phyloP scores from a whole-genome alignment of 208 protist genomes.

The Acanthamoeba sp. region DNA sequence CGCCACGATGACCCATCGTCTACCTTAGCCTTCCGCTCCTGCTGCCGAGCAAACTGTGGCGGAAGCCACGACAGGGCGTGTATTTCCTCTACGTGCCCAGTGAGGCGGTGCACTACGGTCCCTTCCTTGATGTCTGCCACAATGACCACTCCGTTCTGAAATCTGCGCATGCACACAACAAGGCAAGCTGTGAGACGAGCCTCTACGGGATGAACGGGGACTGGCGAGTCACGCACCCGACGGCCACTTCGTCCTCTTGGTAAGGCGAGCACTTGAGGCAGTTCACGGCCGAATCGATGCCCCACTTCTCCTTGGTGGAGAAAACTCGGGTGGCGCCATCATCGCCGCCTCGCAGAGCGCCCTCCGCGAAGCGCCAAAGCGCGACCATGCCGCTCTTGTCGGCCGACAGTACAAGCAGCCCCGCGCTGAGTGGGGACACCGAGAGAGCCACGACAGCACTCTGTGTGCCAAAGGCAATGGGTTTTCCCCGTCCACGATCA shows the following conservation, averaged over 20 bases:
- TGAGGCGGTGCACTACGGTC: conserved; percentile 23
- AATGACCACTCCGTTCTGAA: conserved; percentile 58
- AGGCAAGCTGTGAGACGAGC: neutral
- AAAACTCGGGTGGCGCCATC: neutral
- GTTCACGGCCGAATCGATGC: neutral
- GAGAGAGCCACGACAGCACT: neutral
- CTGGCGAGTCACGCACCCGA: neutral
- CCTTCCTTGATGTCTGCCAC: conserved; percentile 39
- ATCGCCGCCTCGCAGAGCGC: neutral
- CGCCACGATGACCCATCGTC: neutral
- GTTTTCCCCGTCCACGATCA: neutral
- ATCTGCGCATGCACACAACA: neutral
- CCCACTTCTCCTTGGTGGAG: conserved; percentile 7
- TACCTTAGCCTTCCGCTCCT: neutral
- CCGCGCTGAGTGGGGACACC: neutral
- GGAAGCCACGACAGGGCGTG: conserved; percentile 60
- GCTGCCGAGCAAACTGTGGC: conserved; percentile 33
- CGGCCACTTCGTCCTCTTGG: conserved; percentile 11
- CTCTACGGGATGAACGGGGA: neutral
- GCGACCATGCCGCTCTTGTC: conserved; percentile 31
- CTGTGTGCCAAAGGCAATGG: neutral
- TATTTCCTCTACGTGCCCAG: conserved; percentile 62
- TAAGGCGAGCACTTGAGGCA: conserved; percentile 63
- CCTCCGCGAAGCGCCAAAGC: neutral
- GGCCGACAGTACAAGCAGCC: conserved; percentile 3